These are phyloP conservation scores for Monilinia fructicola DNA, from an alignment of 2,329 filamentous ascomycete species.

Conservation along the genomic window DNA sequence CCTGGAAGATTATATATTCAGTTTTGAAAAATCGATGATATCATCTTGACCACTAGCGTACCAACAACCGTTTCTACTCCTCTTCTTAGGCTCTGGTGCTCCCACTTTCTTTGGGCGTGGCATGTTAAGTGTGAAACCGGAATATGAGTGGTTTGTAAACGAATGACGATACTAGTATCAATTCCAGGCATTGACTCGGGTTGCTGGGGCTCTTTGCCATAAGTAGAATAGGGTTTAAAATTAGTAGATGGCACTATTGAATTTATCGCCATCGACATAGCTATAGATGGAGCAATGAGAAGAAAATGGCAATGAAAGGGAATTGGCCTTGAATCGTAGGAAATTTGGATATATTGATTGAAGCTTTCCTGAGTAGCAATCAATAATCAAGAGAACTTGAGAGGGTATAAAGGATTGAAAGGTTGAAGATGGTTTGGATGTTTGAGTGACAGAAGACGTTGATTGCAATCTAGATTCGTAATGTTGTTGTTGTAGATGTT, in stretches of 20 bases:
- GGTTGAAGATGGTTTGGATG: too few relatives aligned
- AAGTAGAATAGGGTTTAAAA: background rate
- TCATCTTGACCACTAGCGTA: slow-evolving; percentile 42
- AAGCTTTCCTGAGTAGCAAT: background rate
- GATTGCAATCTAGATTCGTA: background rate
- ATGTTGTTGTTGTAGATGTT: too few relatives aligned
- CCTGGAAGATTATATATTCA: slow-evolving; percentile 47
- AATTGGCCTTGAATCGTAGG: background rate
- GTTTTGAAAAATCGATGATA: slow-evolving; percentile 19
- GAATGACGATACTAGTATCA: background rate
- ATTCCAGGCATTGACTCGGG: slow-evolving; percentile 11
- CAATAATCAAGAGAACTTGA: too few relatives aligned
- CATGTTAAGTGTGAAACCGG: slow-evolving; percentile 45
- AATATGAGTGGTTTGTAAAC: background rate
- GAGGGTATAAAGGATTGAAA: background rate
- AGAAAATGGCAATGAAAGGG: background rate
- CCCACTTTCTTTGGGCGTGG: slow-evolving; percentile 65
- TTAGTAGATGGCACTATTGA: slow-evolving; percentile 1
- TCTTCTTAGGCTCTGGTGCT: slow-evolving; percentile 62
- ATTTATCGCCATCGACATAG: background rate
- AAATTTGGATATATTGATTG: background rate
- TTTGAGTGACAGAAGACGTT: background rate
- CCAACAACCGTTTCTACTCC: slow-evolving; percentile 70
- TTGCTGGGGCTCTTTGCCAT: background rate
- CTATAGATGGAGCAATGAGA: background rate